Evolutionary conservation across 495 filamentous ascomycete genomes (phyloP).

Genomic region (Bathelium albidoporum): DNA sequence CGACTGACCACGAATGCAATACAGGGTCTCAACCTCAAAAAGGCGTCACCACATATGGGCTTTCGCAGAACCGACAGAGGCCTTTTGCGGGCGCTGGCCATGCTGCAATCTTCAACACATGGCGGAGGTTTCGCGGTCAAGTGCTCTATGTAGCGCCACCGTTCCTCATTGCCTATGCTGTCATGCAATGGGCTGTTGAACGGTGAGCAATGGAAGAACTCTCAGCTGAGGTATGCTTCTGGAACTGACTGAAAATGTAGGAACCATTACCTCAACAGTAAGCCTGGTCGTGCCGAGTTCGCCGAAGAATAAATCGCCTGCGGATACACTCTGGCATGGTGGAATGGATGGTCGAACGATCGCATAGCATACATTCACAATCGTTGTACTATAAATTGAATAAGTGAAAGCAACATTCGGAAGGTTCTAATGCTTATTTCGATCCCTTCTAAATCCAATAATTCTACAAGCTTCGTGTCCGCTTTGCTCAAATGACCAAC

Average conservation of each 20-base stretch:
- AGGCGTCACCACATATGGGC: constrained; percentile 45
- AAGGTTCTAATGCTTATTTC: not conserved
- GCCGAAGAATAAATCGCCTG: constrained; percentile 32
- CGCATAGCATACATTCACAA: not conserved
- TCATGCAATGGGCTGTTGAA: constrained; percentile 79
- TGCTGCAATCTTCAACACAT: constrained; percentile 54
- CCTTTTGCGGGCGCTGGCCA: constrained; percentile 43
- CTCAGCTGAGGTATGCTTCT: not conserved
- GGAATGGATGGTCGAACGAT: not conserved
- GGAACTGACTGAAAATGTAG: constrained; percentile 35
- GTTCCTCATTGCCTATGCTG: constrained; percentile 59
- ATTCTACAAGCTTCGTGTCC: not conserved
- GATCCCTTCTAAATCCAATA: not conserved
- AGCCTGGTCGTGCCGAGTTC: constrained; percentile 59
- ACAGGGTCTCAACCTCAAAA: constrained; percentile 36
- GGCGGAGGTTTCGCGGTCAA: constrained; percentile 51
- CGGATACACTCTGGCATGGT: not conserved
- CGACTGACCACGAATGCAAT: not conserved
- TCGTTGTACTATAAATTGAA: not conserved
- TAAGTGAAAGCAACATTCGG: not conserved
- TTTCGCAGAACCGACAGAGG: constrained; percentile 43
- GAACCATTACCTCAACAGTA: constrained; percentile 89
- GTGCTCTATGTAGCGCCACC: constrained; percentile 76
- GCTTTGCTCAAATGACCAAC: not conserved
- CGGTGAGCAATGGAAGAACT: constrained; percentile 44